These are phyloP conservation scores for Helichrysum umbraculigerum DNA, from an alignment of 129 eudicot species.

Conservation along the genomic window DNA sequence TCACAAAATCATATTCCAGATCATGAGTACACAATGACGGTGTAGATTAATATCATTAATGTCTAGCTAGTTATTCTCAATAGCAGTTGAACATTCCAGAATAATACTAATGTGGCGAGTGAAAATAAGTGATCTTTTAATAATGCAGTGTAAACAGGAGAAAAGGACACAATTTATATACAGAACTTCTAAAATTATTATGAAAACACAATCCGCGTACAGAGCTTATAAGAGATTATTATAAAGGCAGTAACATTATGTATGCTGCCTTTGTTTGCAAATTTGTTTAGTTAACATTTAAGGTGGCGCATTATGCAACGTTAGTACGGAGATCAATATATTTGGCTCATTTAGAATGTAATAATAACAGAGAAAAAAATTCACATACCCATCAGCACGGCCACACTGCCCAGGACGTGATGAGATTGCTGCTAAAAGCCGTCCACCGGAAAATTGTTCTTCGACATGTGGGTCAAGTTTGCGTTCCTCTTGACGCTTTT, in stretches of 20 bases:
- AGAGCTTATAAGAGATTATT: too few species aligned
- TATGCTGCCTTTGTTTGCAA: neutral
- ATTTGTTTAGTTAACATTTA: too few species aligned
- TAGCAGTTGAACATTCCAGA: neutral
- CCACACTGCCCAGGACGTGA: conserved; percentile 95
- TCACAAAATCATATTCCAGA: neutral
- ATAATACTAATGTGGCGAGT: too few species aligned
- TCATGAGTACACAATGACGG: neutral
- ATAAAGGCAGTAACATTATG: neutral
- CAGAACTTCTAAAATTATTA: too few species aligned
- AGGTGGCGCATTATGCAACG: neutral
- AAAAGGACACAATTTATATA: neutral
- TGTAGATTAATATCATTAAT: neutral
- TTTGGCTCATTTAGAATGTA: neutral
- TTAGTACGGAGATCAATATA: neutral
- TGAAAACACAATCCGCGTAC: neutral
- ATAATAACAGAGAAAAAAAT: neutral
- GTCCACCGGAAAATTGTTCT: conserved; percentile 80
- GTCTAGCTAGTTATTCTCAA: neutral
- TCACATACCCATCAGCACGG: conserved; percentile 79
- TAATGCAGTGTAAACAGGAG: neutral
- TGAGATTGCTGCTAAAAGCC: conserved; percentile 74
- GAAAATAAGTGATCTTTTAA: neutral
- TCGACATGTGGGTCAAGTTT: conserved; percentile 73
- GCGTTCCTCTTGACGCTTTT: conserved; percentile 72